These are phyloP conservation scores for Pythium phragmitis DNA, from an alignment of 352 stramenopile genomes.

Conservation along the genomic window DNA sequence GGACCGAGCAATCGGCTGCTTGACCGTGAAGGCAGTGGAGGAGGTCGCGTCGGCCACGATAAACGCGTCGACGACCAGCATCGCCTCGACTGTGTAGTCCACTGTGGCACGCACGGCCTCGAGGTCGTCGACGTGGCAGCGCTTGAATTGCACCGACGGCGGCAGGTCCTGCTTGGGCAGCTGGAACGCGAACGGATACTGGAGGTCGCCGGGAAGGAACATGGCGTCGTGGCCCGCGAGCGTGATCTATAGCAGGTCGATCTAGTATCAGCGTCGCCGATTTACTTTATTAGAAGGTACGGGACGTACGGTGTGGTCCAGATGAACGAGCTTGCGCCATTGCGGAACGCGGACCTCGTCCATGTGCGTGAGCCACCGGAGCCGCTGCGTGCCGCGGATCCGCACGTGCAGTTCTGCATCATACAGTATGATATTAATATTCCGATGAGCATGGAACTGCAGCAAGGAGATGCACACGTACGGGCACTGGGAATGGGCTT, in stretches of 20 bases:
- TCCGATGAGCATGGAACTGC: not conserved
- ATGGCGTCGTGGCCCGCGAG: conserved; percentile 2
- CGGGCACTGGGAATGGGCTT: conserved; percentile 5
- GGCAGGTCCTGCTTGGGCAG: not conserved
- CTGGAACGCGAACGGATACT: conserved; percentile 13
- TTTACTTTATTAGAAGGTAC: not conserved
- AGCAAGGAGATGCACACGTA: not conserved
- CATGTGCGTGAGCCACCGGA: not conserved
- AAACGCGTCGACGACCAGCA: not conserved
- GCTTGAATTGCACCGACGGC: not conserved
- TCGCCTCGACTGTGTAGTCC: not conserved
- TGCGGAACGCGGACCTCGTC: conserved; percentile 2
- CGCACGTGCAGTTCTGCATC: not conserved
- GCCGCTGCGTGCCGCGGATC: conserved; percentile 5
- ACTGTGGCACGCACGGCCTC: conserved; percentile 5
- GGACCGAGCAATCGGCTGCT: not conserved
- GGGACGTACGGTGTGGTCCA: conserved; percentile 1
- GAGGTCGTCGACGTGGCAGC: conserved; percentile 7
- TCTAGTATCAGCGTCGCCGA: not conserved
- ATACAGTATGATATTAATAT: not conserved
- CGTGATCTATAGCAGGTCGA: not conserved
- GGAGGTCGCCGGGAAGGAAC: conserved; percentile 7
- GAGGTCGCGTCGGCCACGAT: not conserved
- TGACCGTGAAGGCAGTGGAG: not conserved
- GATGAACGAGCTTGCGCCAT: not conserved